Base-by-base conservation (phyloP, 495 filamentous ascomycete genomes). In the Xylaria intraflava region DNA sequence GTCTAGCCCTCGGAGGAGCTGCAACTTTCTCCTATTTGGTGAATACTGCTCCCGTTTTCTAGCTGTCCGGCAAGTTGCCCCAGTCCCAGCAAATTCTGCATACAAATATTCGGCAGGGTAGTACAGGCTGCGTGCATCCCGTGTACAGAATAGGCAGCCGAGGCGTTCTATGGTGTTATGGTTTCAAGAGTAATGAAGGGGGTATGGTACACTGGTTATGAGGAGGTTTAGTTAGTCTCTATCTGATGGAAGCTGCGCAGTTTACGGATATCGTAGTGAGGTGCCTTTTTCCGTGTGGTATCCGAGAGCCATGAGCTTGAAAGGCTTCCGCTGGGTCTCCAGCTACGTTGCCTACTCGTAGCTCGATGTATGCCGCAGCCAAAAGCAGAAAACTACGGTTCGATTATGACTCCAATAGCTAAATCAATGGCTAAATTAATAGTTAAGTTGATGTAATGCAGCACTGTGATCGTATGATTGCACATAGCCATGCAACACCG, bases 1-100 rank as follows among this genome's bases (percentile, higher is more conserved):
- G 61, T 38, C 64, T 65, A n/a, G 66, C 62, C 23, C 46, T 69
- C 2, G 66, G 66, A 26, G 60, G 64, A 43, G 66, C 62, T 23
- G 64, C 62, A 0, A 63, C 60, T 14, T 64, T 67, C 40, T 67
- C 66, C 19, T 63, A 61, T 23, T 49, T 69, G 44, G 62, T 69
- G n/a, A 65, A 61, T 19, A 65, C 66, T 27, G 66, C 66, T 11
- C 66, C 66, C 1, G 52, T 51, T 22, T 55, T 69, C 10, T 68
- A 56, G 10, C 11, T 4, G 16, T 41, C 17, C 26, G 20, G 40
- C 10, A 17, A 6, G 27, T 5, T 30, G 10, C 46, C 30, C 20
- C n/a, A 9, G 14, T 16, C 14, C 11, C 12, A n/a, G 6, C 26
- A n/a, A 35, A 45, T 4, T 22, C 16, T n/a, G 6, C 27, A 1